Base-by-base conservation (phyloP, 192 early-diverging fungal species). In the Linnemannia hyalina region DNA sequence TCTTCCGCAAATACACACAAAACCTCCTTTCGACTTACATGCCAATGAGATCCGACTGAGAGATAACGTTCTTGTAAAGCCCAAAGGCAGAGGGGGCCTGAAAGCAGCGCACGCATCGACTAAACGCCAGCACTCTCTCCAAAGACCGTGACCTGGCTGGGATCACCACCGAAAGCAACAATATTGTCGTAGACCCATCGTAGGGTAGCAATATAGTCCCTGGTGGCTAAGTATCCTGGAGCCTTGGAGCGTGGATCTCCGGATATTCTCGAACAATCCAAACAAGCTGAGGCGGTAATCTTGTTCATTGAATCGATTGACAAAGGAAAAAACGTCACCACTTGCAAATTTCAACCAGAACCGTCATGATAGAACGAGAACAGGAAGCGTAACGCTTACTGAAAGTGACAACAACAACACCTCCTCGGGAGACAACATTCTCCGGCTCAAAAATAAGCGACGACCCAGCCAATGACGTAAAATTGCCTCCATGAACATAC, bases 161-260 rank as follows among this genome's bases (percentile, higher is more conserved):
- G 88, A 83, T 94, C 88, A 42, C 93, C 93, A 41, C 93, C 93
- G 85, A 95, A 95, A 20, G 87, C 77, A 20, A 73, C 89, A 80
- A 95, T 95, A 73, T 94, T 93, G n/a, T 82, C 46, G 38, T 87
- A 73, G 41, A 95, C 90, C 94, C 94, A 95, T 74, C 86, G 55
- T 7, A 95, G 63, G 9, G 93, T 92, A 38, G 68, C 78, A n/a
- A 82, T 72, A 29, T 82, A 75, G 70, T 82, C 81, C 8, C 75
- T 49, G 20, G 54, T 40, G 23, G 74, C 46, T 22, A 77, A 26
- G 55, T 82, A 77, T 1, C 84, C 78, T 15, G 84, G 74, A 0
- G 76, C 79, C 10, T 57, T 44, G 10, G 79, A 81, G 5, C 60
- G 36, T 26, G 74, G 35, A 38, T 73, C 73, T 2, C 11, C 74